Conservation (phyloP, 352 stramenopile species). For the Globisporangium acanthophoron region DNA sequence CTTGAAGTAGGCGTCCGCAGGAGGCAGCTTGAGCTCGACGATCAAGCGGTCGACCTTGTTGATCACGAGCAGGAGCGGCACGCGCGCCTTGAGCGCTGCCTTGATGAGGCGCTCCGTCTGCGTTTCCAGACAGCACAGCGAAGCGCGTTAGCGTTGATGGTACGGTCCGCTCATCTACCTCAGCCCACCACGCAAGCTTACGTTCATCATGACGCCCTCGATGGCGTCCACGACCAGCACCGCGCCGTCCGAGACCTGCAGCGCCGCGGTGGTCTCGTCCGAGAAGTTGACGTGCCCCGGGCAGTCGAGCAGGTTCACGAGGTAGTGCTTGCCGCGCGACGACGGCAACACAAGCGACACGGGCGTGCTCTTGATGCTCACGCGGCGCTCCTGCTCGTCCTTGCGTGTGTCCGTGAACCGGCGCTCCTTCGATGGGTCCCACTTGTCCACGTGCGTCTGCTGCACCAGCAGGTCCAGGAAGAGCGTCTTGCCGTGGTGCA, state of each 20-base stretch:
- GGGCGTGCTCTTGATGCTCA: conserved; percentile 96
- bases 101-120: conserved; percentile 94
- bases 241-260: conserved; percentile 93
- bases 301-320: conserved; percentile 97
- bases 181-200: conserved; percentile 19
- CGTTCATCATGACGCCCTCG: conserved; percentile 97
- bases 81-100: conserved; percentile 86
- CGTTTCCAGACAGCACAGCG: neutral
- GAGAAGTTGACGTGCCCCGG: conserved; percentile 98
- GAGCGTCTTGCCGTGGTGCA: conserved; percentile 96
- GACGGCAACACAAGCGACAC: conserved; percentile 94
- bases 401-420: conserved; percentile 95
- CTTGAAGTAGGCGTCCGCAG: conserved; percentile 98
- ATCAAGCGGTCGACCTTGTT: conserved; percentile 99
- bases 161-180: neutral
- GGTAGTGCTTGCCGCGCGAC: conserved; percentile 93
- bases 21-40: conserved; percentile 97
- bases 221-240: conserved; percentile 97
- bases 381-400: conserved; percentile 95
- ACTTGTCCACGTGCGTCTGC: conserved; percentile 83
- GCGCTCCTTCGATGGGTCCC: conserved; percentile 72
- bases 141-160: neutral
- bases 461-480: conserved; percentile 91
- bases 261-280: conserved; percentile 91
- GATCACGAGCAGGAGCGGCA: conserved; percentile 90